A percentile compares a stretch with the other conserved stretches of the same genome.
Conservation (phyloP, 177 flowering plant species). For the Telopea speciosissima region DNA sequence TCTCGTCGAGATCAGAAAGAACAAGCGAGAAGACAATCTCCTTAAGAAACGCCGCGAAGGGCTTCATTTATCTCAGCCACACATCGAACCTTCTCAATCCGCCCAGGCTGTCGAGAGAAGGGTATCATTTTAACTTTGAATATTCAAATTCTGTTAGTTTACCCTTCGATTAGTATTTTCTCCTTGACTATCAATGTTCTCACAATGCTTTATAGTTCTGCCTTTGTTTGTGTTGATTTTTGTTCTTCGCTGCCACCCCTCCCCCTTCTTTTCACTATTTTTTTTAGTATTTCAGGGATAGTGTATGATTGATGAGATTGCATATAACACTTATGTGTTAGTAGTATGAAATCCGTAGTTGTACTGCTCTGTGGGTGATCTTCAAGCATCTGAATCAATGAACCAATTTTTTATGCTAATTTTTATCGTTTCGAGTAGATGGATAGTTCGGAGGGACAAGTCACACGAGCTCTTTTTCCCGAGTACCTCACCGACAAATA, state of each 20-base stretch:
- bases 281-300: too few relatives aligned
- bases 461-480: background rate
- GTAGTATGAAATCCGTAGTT: background rate
- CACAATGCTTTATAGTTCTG: background rate
- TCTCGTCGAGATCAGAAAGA: conserved; percentile 78
- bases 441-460: background rate
- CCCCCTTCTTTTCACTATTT: background rate
- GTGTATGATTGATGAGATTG: background rate
- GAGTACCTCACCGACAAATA: background rate
- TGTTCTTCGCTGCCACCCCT: background rate
- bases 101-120: conserved; percentile 31
- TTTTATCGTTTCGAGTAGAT: background rate
- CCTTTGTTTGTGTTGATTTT: background rate
- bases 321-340: too few relatives aligned
- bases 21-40: conserved; percentile 61
- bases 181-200: background rate
- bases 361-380: background rate
- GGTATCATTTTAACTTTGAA: conserved; percentile 23
- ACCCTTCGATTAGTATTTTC: conserved; percentile 8
- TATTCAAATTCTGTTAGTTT: background rate
- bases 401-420: background rate
- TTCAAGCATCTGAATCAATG: background rate
- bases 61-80: conserved; percentile 27
- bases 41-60: conserved; percentile 68
- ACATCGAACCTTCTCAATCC: conserved; percentile 26